phyloP scores from a whole-genome alignment of 495 filamentous ascomycete genomes.

The Penicillium angulare region DNA sequence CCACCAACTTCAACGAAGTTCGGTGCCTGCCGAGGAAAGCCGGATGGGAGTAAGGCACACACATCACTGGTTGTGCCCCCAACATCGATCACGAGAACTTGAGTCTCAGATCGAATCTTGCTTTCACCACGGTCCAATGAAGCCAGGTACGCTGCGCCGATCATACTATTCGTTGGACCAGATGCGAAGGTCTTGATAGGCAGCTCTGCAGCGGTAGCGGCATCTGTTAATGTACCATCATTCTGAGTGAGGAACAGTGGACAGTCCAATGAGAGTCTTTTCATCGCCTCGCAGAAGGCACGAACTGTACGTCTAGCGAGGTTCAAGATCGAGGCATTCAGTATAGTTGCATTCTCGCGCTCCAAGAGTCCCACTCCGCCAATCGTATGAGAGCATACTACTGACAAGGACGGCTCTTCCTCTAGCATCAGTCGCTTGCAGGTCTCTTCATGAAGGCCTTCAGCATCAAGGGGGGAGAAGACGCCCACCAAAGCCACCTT shows the following conservation, averaged over 20 bases:
- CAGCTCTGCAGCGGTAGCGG: conserved; percentile 39
- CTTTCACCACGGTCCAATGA: conserved; percentile 8
- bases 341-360: conserved; percentile 52
- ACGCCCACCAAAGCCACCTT: conserved; percentile 37
- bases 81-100: conserved; percentile 11
- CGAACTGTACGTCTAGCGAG: conserved; percentile 44
- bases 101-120: not conserved
- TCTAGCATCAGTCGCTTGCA: conserved; percentile 17
- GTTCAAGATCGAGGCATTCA: conserved; percentile 50
- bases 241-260: conserved; percentile 53
- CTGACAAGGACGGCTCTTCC: conserved; percentile 28
- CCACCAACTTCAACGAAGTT: conserved; percentile 41
- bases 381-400: conserved; percentile 37
- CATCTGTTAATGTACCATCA: conserved; percentile 50
- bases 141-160: conserved; percentile 44
- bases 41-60: conserved; percentile 49
- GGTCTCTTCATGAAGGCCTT: conserved; percentile 21
- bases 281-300: conserved; percentile 44
- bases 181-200: conserved; percentile 50
- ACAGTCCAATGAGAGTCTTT: conserved; percentile 39
- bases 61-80: conserved; percentile 59
- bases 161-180: conserved; percentile 53
- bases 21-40: conserved; percentile 55
- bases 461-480: conserved; percentile 36
- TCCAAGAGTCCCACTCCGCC: conserved; percentile 49